Percentiles rank a stretch among this genome's conserved stretches.
These are phyloP conservation scores for Pulveroboletus sp. DNA, from an alignment of 768 basidiomycete species.

Conservation along the genomic window DNA sequence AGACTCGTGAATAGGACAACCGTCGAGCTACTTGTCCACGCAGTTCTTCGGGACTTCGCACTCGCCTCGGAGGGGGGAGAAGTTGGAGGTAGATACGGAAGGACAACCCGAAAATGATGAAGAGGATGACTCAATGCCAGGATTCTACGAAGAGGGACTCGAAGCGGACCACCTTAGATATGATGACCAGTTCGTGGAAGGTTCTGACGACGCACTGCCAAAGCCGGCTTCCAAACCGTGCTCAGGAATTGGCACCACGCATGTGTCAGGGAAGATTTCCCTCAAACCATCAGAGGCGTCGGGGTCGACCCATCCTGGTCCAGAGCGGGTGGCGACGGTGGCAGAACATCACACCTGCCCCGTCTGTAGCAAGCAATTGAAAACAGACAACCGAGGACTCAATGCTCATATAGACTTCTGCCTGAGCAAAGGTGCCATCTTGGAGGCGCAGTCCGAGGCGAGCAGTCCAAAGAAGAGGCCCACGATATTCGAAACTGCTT, in stretches of 20 bases:
- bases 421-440: conserved; percentile 71
- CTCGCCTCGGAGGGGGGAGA: conserved; percentile 39
- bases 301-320: conserved; percentile 14
- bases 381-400: conserved; percentile 69
- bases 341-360: conserved; percentile 53
- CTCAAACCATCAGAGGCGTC: conserved; percentile 10
- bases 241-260: not conserved
- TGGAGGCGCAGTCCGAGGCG: conserved; percentile 52
- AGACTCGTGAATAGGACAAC: not conserved
- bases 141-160: conserved; percentile 45
- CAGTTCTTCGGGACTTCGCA: conserved; percentile 56
- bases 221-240: conserved; percentile 13
- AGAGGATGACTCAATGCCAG: conserved; percentile 44
- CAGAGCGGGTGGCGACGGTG: not conserved
- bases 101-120: conserved; percentile 18
- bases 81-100: conserved; percentile 18
- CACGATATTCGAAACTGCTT: not conserved
- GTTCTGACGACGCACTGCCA: not conserved
- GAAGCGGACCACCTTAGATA: conserved; percentile 17
- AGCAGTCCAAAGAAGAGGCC: conserved; percentile 15
- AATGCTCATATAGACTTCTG: conserved; percentile 92
- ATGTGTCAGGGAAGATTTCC: not conserved
- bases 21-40: not conserved
- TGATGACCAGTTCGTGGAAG: conserved; percentile 9
- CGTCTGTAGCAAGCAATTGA: conserved; percentile 57